Evolutionary conservation across 305 asterid species (phyloP), one percentile per base, ranked within the genome.

Genomic region (Plantago coronopus): DNA sequence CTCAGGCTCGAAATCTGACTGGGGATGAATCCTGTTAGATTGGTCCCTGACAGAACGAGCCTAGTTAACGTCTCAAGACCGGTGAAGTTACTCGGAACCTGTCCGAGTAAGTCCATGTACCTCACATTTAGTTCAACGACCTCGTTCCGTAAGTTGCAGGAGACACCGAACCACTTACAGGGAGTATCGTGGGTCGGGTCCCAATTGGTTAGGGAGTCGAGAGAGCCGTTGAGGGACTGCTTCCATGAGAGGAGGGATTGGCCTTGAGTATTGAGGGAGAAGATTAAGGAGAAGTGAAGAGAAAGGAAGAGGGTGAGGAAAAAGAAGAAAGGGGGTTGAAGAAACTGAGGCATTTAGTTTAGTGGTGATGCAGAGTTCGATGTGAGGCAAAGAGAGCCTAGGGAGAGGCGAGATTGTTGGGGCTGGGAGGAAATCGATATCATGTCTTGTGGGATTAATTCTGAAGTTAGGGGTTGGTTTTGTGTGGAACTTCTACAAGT

Each of bases 211-310:
- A 89, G 63, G 0, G 69, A 73, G 29, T 81, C 79, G 13, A 68
- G 29, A 3, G 94, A 77, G 37, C 93, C 95, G 10, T 80, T 81
- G 5, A 89, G 65, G 53, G 73, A 68, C 43, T 20, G 67, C 64
- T 81, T 87, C 97, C 97, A 89, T 0, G 80, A 55, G 10, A 89
- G 82, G 48, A 89, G 83, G 4, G 84, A 77, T 54, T 85, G 74
- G 0, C 93, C 97, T 65, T 84, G 95, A 22, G 72, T 67, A 59
- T 83, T 80, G 58, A 83, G 69, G 16, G 80, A 65, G 21, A 48
- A 62, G 57, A 63, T 69, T 16, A 54, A 43, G n/a, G 67, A n/a
- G n/a, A 59, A 50, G 62, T 34, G n/a, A 64, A 63, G 3, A 45
- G 57, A 65, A 69, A 57, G 57, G 64, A 63, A 45, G 64, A 65